phyloP scores from a whole-genome alignment of 129 eudicot genomes.

The Flaveria robusta region DNA sequence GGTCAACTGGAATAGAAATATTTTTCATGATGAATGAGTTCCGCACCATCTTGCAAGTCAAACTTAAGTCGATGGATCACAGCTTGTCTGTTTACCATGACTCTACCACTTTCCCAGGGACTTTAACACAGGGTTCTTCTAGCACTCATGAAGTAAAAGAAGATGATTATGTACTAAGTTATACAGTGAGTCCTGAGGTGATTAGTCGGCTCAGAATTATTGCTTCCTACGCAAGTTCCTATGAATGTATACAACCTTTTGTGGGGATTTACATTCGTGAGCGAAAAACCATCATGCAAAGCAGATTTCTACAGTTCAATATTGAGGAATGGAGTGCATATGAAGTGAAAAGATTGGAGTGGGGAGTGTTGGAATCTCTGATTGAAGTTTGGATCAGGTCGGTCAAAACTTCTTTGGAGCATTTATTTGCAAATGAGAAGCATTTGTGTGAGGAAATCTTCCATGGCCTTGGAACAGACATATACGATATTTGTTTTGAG shows the following conservation, averaged over 20 bases:
- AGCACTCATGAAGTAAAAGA: background rate
- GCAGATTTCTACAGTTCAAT: background rate
- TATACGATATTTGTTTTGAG: conserved; percentile 24
- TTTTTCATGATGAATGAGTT: background rate
- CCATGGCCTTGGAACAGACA: conserved; percentile 16
- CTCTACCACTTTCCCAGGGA: background rate
- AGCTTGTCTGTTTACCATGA: background rate
- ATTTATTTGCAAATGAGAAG: conserved; percentile 30
- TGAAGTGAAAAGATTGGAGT: conserved; percentile 13
- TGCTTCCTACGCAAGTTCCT: conserved; percentile 1
- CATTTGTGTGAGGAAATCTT: conserved; percentile 22
- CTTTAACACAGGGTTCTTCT: background rate
- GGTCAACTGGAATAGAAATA: no score
- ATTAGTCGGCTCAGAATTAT: conserved; percentile 18
- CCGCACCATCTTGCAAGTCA: background rate
- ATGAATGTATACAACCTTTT: conserved; percentile 6
- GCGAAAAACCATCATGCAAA: conserved; percentile 8
- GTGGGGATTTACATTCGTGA: background rate
- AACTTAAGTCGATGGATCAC: background rate
- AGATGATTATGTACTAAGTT: background rate
- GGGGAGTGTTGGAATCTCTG: conserved; percentile 21
- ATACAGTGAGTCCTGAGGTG: background rate
- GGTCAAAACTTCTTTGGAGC: background rate
- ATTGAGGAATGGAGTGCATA: conserved; percentile 8
- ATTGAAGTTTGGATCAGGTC: conserved; percentile 33